phyloP scores from a whole-genome alignment of 108 stramenopile genomes.

The Epithemia pelagica region DNA sequence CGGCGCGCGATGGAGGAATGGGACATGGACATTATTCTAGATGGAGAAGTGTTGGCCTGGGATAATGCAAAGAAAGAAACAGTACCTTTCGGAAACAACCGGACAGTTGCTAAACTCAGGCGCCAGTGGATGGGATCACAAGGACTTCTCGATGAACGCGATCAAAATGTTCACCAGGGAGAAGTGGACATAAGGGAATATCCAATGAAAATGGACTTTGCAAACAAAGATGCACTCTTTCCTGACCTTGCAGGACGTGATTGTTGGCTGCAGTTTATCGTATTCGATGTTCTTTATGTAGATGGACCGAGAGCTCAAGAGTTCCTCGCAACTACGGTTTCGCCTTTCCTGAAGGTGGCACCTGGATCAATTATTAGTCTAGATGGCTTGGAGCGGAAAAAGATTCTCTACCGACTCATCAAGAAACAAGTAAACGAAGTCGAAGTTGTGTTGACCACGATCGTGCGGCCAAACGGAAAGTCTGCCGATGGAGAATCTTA shows the following conservation, averaged over 20 bases:
- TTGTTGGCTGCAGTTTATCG: constrained; percentile 62
- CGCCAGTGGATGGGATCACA: constrained; percentile 33
- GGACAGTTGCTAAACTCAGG: constrained; percentile 57
- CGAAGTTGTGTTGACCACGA: constrained; percentile 47
- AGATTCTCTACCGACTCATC: constrained; percentile 59
- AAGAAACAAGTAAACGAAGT: constrained; percentile 47
- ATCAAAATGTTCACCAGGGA: constrained; percentile 47
- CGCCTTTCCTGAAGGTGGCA: constrained; percentile 9
- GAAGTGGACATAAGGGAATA: constrained; percentile 28
- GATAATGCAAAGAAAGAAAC: constrained; percentile 43
- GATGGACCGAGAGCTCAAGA: constrained; percentile 55
- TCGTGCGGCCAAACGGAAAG: constrained; percentile 70
- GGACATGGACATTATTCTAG: constrained; percentile 69
- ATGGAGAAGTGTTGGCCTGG: constrained; percentile 81
- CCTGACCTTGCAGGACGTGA: constrained; percentile 27
- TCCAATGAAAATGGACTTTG: constrained; percentile 17
- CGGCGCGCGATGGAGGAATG: constrained; percentile 53
- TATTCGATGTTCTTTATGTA: constrained; percentile 68
- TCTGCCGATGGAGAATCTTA: constrained; percentile 47
- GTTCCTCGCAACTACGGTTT: constrained; percentile 19
- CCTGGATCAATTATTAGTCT: constrained; percentile 65
- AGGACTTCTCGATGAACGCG: constrained; percentile 56
- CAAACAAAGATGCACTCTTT: neutral
- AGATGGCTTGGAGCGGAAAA: constrained; percentile 47
- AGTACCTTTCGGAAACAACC: constrained; percentile 73